These are phyloP conservation scores for Backusella luteola DNA, from an alignment of 192 early-diverging fungal species.

Conservation along the genomic window DNA sequence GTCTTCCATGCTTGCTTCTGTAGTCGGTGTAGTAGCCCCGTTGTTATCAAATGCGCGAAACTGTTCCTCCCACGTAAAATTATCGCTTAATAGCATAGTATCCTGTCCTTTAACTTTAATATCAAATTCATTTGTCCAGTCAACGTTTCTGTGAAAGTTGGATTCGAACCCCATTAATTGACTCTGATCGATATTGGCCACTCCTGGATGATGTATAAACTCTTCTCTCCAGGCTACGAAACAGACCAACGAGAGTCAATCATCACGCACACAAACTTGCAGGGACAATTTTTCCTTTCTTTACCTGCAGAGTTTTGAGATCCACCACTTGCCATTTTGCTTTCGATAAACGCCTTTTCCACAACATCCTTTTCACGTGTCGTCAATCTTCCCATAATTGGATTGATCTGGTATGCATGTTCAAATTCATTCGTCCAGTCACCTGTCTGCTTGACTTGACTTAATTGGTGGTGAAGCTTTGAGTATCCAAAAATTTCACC, in stretches of 20 bases:
- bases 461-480: constrained; percentile 25
- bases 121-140: constrained; percentile 75
- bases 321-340: background rate
- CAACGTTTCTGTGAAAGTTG: constrained; percentile 54
- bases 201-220: constrained; percentile 42
- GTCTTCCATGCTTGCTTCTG: constrained; percentile 38
- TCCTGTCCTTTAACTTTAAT: constrained; percentile 52
- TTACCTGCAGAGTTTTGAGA: constrained; percentile 16
- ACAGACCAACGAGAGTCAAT: background rate
- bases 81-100: constrained; percentile 24
- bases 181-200: constrained; percentile 15
- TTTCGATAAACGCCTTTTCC: constrained; percentile 40
- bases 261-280: background rate
- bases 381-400: constrained; percentile 41
- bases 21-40: background rate
- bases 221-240: constrained; percentile 49
- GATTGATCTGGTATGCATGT: background rate
- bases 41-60: constrained; percentile 45
- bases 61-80: constrained; percentile 56
- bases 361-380: constrained; percentile 45
- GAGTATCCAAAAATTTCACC: constrained; percentile 26
- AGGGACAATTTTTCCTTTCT: background rate
- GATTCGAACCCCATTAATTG: constrained; percentile 49
- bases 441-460: background rate
- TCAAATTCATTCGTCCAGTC: constrained; percentile 47